Evolutionary conservation across 2,329 filamentous ascomycete species (phyloP).

Genomic region (Cladosporium sp.): DNA sequence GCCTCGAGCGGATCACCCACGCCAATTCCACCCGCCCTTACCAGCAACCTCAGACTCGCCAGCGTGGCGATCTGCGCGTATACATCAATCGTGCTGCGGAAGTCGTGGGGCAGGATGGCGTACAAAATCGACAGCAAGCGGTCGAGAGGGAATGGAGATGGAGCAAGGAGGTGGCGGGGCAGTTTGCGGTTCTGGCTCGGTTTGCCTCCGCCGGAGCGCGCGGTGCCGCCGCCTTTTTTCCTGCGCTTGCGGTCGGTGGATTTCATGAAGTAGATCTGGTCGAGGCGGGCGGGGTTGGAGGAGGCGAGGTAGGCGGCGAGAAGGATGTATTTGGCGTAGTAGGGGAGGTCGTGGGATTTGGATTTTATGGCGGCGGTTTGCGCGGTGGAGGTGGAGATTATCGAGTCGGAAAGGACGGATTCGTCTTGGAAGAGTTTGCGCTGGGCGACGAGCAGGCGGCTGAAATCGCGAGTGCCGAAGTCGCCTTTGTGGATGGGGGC

Average conservation of each 20-base stretch:
- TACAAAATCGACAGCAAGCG: constrained; percentile 74
- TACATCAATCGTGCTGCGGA: constrained; percentile 44
- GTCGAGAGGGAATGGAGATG: constrained; percentile 73
- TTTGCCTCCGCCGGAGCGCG: constrained; percentile 24
- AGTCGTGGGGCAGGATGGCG: constrained; percentile 53
- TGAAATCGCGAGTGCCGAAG: constrained; percentile 74
- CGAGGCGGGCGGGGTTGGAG: constrained; percentile 71
- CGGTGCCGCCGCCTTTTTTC: constrained; percentile 47
- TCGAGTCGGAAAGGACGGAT: constrained; percentile 61
- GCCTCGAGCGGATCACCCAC: constrained; percentile 63
- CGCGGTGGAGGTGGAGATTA: constrained; percentile 37
- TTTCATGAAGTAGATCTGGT: constrained; percentile 72
- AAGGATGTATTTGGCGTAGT: constrained; percentile 68
- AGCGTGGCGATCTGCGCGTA: constrained; percentile 63
- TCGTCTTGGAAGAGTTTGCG: constrained; percentile 70
- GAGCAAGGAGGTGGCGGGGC: constrained; percentile 69
- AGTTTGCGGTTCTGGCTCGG: constrained; percentile 60
- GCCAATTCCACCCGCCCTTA: constrained; percentile 57
- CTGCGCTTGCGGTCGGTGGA: constrained; percentile 50
- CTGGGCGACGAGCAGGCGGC: constrained; percentile 70
- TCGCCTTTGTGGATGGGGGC: constrained; percentile 72
- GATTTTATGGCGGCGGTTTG: constrained; percentile 17
- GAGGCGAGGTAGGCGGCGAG: constrained; percentile 77
- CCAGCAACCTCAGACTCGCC: constrained; percentile 64
- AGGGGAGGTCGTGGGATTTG: constrained; percentile 54